Conservation (phyloP, 129 eudicot genomes). For the Tanacetum coccineum region DNA sequence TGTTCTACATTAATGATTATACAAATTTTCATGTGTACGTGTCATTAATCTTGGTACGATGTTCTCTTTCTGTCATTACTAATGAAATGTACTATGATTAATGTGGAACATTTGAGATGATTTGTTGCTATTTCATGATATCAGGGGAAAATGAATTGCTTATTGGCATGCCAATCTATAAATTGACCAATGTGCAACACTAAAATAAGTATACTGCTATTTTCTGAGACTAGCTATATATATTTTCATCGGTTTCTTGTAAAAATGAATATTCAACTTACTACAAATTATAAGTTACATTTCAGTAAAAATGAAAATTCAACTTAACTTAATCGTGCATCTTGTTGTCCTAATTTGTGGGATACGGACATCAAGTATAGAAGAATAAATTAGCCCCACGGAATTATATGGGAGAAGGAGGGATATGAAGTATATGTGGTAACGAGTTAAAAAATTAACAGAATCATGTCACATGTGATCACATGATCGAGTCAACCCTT, state of each 20-base stretch:
- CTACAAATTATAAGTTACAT: no score
- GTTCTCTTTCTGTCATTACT: not conserved
- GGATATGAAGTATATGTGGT: no score
- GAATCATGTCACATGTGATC: no score
- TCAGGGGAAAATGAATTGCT: not conserved
- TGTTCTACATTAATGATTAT: not conserved
- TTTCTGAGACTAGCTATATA: not conserved
- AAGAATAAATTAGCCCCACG: no score
- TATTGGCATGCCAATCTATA: slow-evolving; percentile 1
- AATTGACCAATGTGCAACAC: not conserved
- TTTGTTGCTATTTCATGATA: not conserved
- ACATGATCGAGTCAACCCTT: no score
- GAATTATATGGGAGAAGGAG: no score
- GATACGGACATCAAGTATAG: no score
- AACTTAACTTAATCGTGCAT: no score
- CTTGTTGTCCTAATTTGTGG: no score
- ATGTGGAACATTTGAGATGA: not conserved
- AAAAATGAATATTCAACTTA: not conserved
- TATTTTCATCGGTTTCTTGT: not conserved
- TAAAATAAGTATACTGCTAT: not conserved
- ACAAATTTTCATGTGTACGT: not conserved
- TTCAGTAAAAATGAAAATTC: no score
- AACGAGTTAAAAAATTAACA: no score
- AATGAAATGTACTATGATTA: not conserved
- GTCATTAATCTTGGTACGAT: not conserved